Conservation (phyloP, 805 yeast species). For the Spathaspora passalidarum region DNA sequence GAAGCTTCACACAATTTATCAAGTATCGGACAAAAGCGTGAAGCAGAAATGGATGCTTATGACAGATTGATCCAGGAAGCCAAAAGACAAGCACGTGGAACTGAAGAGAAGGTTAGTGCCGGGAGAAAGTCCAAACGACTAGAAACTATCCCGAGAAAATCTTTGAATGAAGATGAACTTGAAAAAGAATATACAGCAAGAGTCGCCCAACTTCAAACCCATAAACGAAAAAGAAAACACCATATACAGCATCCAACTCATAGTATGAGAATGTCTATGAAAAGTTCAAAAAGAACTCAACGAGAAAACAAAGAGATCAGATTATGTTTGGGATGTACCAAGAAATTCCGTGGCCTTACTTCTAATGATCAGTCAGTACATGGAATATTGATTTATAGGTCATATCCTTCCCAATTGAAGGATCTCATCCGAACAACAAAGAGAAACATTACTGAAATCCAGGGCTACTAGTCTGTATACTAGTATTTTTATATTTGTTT, state of each 20-base stretch:
- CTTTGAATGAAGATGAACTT: neutral
- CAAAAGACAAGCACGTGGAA: slow-evolving; percentile 13
- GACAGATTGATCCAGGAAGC: slow-evolving; percentile 16
- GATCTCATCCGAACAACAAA: slow-evolving; percentile 17
- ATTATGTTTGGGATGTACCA: slow-evolving; percentile 2
- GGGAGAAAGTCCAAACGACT: neutral
- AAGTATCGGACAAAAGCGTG: neutral
- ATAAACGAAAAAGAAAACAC: neutral
- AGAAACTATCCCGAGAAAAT: neutral
- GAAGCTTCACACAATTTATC: slow-evolving; percentile 8
- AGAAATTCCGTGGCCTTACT: neutral
- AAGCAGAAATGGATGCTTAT: neutral
- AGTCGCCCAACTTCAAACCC: slow-evolving; percentile 1
- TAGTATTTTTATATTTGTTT: neutral
- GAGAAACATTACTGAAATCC: slow-evolving; percentile 9
- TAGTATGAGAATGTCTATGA: neutral
- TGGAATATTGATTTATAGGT: slow-evolving; percentile 8
- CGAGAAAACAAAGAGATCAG: slow-evolving; percentile 1
- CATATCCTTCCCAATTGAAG: slow-evolving; percentile 19
- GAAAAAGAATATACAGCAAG: neutral
- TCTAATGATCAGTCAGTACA: neutral
- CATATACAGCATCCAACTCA: neutral
- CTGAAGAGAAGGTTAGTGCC: neutral
- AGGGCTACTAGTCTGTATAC: neutral
- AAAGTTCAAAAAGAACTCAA: slow-evolving; percentile 8